Base-by-base conservation (phyloP, 306 rosid species). In the Lupinus albus region DNA sequence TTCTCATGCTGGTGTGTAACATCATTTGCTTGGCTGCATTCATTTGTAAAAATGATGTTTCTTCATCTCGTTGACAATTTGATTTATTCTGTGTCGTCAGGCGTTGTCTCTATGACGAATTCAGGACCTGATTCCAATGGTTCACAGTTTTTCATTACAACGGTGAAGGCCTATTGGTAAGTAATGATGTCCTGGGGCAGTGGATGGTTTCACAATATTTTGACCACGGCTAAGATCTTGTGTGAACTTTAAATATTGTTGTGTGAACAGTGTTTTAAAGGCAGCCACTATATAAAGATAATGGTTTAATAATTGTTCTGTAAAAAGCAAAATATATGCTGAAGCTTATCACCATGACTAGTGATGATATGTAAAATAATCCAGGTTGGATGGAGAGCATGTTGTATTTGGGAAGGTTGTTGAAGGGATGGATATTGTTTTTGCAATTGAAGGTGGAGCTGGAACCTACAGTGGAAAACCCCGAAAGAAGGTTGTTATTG, bases 311-410 rank as follows among this genome's bases (percentile, higher is more conserved):
- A 3, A 50, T n/a, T 28, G 33, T 39, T 41, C 10, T 51, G 15
- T 9, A 18, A 41, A 35, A 41, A 1, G 52, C 25, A 71, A 35
- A 25, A 18, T 49, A 39, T 16, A 16, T 44, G 71, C 44, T 36
- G 32, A 48, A 42, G 11, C 17, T 56, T 54, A 39, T 41, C 17
- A 17, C 70, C 61, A 48, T 51, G 10, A 17, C 70, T 39, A 28
- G 57, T 12, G 9, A 45, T 46, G 38, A 47, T 25, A 21, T 54
- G 67, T 59, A 42, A 79, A 25, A 47, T 16, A 33, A 61, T 74
- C 14, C 85, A 91, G 97, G 97, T 83, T 91, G 86, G 97, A 91
- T 60, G 95, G 95, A 58, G 97, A 86, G 64, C 97, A 91, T 52
- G 95, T 91, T 33, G 95, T 88, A 25, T 86, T 88, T 50, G 97